Base-by-base conservation (phyloP, 2,329 filamentous ascomycete genomes). In the Trichophaea hybrida region DNA sequence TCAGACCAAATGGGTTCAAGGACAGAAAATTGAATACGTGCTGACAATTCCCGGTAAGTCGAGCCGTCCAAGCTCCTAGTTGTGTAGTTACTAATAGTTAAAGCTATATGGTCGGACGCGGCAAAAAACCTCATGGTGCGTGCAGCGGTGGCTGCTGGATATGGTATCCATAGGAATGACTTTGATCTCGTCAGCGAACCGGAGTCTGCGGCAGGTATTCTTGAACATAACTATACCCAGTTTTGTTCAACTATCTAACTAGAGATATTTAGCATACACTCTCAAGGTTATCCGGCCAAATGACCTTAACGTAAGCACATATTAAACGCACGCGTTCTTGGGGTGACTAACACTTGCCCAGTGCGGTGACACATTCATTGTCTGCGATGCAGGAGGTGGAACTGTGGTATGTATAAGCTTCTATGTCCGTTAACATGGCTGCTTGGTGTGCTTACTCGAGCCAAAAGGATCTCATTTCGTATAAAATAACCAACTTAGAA, bases 71-170 rank as follows among this genome's bases (percentile, higher is more conserved):
- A 24, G 24, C 3, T 24, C 24, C 24, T 24, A 24, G 24, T 3
- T 24, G 24, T 3, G 24, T 1, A 24, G 24, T 24, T 24, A 24
- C 24, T 24, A 24, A 24, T 24, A 24, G 24, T 24, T 24, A 24
- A 24, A 8, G 46, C 64, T 51, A 85, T 91, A 4, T 93, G 87
- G 87, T 86, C 82, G 24, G 87, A 91, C 70, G 80, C 84, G 0
- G 86, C 86, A 17, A 91, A 91, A 74, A 86, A 88, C 70, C 85
- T 85, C 4, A 91, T 86, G 1, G 73, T 89, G 55, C 80, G 85
- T 69, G 86, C 86, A 7, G 86, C 86, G 6, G 83, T 89, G 73
- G 75, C 81, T 61, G 87, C 86, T 0, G 87, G 86, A 4, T 88
- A 91, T 84, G 86, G 86, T 2, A 77, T 55, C 10, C 57, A 57